Base-by-base conservation (phyloP, 2,329 filamentous ascomycete species). In the Scopulariopsis brevicaulis region DNA sequence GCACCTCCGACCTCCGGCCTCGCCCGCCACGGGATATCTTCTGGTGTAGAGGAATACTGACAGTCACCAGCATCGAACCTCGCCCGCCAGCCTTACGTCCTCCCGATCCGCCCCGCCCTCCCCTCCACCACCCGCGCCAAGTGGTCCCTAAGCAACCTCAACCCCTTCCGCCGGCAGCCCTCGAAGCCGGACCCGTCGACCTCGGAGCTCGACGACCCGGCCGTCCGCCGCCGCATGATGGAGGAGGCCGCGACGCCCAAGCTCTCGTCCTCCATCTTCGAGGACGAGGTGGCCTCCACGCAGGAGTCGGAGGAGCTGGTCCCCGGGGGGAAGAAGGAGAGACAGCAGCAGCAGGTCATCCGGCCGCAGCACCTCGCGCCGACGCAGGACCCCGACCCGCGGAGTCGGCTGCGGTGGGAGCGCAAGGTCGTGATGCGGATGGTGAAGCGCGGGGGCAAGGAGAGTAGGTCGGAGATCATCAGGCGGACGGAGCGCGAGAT, bases 341-440 rank as follows among this genome's bases (percentile, higher is more conserved):
- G 48, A 60, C 46, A 58, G 50, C 48, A 24, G 46, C 46, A 24
- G 20, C 46, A 22, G 20, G 46, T 50, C 46, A 6, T 24, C 22
- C 46, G 22, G 20, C 46, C 53, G 32, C 15, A 60, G 5, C 62
- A 12, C 59, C 63, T 24, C 40, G 58, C 51, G 56, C 61, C 32
- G 64, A 59, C 59, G 20, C 40, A 53, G 20, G 87, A 96, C 69
- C 94, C 94, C 5, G 82, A 87, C 63, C 91, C 92, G 18, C 73
- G 78, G 52, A 79, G 79, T 59, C 83, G 91, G 59, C 76, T 84
- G 57, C 80, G 85, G 59, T 96, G 89, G 84, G 85, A 96, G 74
- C 81, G 89, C 65, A 90, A 87, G 71, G 90, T 92, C 79, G 82
- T 96, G 48, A 87, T 93, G 58, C 83, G 87, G 63, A 82, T 87